These are phyloP conservation scores for Cystobasidium tubakii DNA, from an alignment of 768 basidiomycete genomes.

Conservation along the genomic window DNA sequence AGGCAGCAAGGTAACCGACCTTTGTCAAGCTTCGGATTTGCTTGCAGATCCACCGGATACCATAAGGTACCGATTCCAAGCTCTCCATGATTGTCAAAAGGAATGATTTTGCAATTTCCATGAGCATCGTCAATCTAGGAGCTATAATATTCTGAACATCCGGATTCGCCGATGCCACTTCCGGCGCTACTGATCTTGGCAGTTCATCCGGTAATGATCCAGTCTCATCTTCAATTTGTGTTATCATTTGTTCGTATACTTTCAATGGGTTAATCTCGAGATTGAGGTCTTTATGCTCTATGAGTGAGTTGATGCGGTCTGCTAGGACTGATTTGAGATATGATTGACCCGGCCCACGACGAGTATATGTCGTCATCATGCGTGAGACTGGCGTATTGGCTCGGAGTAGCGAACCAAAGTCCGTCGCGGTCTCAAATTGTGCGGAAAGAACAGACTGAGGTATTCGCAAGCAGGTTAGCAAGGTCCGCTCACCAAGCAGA, in stretches of 20 bases:
- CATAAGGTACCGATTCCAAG: conserved; percentile 96
- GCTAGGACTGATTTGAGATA: conserved; percentile 96
- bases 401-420: conserved; percentile 95
- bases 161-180: conserved; percentile 83
- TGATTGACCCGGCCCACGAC: conserved; percentile 94
- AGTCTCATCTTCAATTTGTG: conserved; percentile 96
- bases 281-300: conserved; percentile 98
- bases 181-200: conserved; percentile 86
- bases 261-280: conserved; percentile 98
- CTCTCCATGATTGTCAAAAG: conserved; percentile 95
- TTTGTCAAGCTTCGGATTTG: conserved; percentile 94
- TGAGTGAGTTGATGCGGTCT: conserved; percentile 95
- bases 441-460: conserved; percentile 88
- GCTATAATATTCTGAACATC: conserved; percentile 98
- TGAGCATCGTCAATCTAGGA: conserved; percentile 93
- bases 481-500: no score
- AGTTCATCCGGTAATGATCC: conserved; percentile 83
- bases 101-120: conserved; percentile 99
- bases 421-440: conserved; percentile 97
- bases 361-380: conserved; percentile 99
- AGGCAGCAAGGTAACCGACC: conserved; percentile 53
- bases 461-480: no score
- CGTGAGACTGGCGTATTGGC: conserved; percentile 98
- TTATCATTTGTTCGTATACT: conserved; percentile 99
- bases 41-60: conserved; percentile 99